Evolutionary conservation across 1,139 yeast genomes (phyloP), one percentile per base, ranked within the genome.

Genomic region (Schizosaccharomyces versatilis): DNA sequence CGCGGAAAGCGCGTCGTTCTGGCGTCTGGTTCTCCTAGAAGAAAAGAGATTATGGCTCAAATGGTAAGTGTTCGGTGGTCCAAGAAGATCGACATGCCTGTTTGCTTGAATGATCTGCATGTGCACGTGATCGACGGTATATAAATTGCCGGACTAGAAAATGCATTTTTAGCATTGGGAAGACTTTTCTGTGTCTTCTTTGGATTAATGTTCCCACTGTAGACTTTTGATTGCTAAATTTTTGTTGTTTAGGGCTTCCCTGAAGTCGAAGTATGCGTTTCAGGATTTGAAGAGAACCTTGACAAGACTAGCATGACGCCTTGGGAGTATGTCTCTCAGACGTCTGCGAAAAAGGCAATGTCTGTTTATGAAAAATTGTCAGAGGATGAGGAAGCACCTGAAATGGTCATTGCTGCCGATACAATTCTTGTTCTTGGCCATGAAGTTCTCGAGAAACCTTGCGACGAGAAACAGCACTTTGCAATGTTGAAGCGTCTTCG

Each of bases 21-120:
- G 12, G 96, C 95, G 1, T 84, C 95, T 1, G 74, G 83, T 1
- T 86, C 96, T 0, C 93, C 94, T 1, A 73, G 96, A 58, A 69
- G 98, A 56, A 68, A 70, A 55, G 84, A 83, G 58, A 81, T 90
- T 24, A 64, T 90, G 41, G 60, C 61, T 51, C 80, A 82, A 62
- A 68, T 88, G 61, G 49, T 44, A 44, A 44, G 49, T 24, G 32
- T 24, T 3, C 32, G 32, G 32, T 24, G 32, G 32, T 24, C 5
- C 32, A 24, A 5, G 32, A 24, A 24, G 32, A 24, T 24, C 32
- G 32, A 24, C 32, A 5, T 5, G 32, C 5, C 32, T 24, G 32
- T 5, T 5, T 24, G 32, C 32, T 24, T 2, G 5, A 5, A 24
- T 24, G 32, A 24, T 24, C 32, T 24, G 5, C 32, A 24, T 24